Evolutionary conservation across 1,284 basidiomycete species (phyloP).

Genomic region (Cryptococcus deneoformans): DNA sequence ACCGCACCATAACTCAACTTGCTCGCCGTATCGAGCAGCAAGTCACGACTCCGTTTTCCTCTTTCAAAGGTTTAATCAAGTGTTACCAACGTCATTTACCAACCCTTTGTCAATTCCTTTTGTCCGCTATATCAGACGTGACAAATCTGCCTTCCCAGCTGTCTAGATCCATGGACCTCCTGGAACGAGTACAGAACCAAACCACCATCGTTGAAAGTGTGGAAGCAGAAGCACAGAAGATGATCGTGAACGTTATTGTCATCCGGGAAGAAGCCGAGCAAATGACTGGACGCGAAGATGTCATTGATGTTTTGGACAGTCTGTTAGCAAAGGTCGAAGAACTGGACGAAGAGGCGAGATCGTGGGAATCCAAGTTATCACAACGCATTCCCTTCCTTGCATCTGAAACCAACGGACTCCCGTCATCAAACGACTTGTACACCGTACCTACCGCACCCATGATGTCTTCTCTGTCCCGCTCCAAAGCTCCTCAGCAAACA

Average conservation of each 20-base stretch:
- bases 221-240: constrained; percentile 12
- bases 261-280: not conserved
- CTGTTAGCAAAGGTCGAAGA: not conserved
- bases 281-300: not conserved
- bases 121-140: not conserved
- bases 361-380: constrained; percentile 12
- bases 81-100: not conserved
- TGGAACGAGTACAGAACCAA: constrained; percentile 13
- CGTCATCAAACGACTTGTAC: not conserved
- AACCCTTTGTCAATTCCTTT: not conserved
- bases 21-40: not conserved
- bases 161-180: not conserved
- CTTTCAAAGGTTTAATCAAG: not conserved
- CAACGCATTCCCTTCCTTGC: constrained; percentile 11
- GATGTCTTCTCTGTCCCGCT: constrained; percentile 11
- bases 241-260: not conserved
- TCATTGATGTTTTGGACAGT: not conserved
- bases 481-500: not conserved
- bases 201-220: constrained; percentile 8
- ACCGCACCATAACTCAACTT: not conserved
- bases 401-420: not conserved
- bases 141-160: not conserved
- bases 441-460: constrained; percentile 1
- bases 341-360: not conserved
- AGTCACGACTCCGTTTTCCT: not conserved